Base-by-base conservation (phyloP, 352 stramenopile genomes). In the Globisporangium rhizosaccharum region DNA sequence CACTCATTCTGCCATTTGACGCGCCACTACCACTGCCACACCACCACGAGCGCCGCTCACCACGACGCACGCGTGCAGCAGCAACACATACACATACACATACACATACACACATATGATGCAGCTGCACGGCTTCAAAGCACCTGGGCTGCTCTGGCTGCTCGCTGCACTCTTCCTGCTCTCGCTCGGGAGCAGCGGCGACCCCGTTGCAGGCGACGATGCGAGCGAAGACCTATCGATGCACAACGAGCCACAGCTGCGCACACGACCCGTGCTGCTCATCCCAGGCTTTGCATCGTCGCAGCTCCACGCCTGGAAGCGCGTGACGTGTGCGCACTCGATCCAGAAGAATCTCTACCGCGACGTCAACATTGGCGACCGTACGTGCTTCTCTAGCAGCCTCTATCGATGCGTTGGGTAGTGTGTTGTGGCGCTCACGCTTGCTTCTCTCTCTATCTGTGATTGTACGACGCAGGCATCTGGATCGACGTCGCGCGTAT, bases 281-380 rank as follows among this genome's bases (percentile, higher is more conserved):
- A 71, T 92, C 30, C 83, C 83, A 26, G 83, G 83, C 59, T 92
- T 90, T 46, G 83, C 83, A 44, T 92, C 80, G 8, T 85, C 83
- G 36, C 83, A 92, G 59, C 69, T 92, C n/a, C 71, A 88, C 28
- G 71, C 79, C 17, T 92, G 83, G 83, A 81, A 78, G 52, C 75
- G 79, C 54, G 59, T 71, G 47, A 68, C 63, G 44, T 91, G 82
- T 58, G 62, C 75, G 55, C 80, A 71, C 8, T 66, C 75, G 47
- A 84, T 92, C 65, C 77, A 82, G 70, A 82, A 85, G 63, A 89
- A 89, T 52, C 70, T 92, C 53, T 90, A 88, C 39, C 79, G 78
- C 20, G 76, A 92, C 47, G 76, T 92, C 37, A 82, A 85, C 30
- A 79, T 92, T 39, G 83, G 83, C 28, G 83, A 92, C 59, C 79